Conservation (phyloP, 1,284 basidiomycete genomes). For the Austroboletus niveus region DNA sequence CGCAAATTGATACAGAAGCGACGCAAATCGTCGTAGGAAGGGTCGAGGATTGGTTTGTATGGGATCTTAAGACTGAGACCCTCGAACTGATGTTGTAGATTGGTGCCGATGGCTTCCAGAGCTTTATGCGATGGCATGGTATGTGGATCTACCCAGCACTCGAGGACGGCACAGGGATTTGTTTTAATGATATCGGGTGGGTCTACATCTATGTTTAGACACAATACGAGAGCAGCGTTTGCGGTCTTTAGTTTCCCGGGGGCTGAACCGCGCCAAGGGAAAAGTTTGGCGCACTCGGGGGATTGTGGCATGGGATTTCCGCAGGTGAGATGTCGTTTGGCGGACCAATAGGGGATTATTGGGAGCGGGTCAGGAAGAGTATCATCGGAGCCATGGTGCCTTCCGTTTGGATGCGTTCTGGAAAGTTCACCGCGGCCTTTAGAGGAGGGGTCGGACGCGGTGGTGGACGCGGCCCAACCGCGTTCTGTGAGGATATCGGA, state of each 20-base stretch:
- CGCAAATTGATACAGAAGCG: conserved; percentile 86
- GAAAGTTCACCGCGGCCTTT: conserved; percentile 30
- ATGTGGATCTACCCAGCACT: conserved; percentile 97
- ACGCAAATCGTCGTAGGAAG: conserved; percentile 92
- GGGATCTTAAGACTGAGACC: conserved; percentile 88
- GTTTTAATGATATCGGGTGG: conserved; percentile 98
- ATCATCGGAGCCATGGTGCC: conserved; percentile 37
- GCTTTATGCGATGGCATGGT: conserved; percentile 87
- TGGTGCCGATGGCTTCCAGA: conserved; percentile 85
- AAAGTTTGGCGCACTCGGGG: conserved; percentile 60
- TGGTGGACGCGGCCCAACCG: conserved; percentile 37
- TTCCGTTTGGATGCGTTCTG: conserved; percentile 25
- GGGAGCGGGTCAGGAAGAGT: conserved; percentile 53
- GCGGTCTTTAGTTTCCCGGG: conserved; percentile 88
- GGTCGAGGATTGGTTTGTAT: conserved; percentile 92
- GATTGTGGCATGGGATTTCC: conserved; percentile 77
- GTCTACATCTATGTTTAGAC: conserved; percentile 96
- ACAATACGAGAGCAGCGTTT: conserved; percentile 91
- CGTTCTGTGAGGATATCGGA: conserved; percentile 45
- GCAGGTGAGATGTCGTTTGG: conserved; percentile 84
- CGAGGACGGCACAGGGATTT: conserved; percentile 90
- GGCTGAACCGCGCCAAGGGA: conserved; percentile 76
- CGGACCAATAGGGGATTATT: conserved; percentile 74
- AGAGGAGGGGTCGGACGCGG: conserved; percentile 46
- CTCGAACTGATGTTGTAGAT: conserved; percentile 96